Conservation (phyloP, 106 monocot species). For the Dendrobium chrysotoxum region DNA sequence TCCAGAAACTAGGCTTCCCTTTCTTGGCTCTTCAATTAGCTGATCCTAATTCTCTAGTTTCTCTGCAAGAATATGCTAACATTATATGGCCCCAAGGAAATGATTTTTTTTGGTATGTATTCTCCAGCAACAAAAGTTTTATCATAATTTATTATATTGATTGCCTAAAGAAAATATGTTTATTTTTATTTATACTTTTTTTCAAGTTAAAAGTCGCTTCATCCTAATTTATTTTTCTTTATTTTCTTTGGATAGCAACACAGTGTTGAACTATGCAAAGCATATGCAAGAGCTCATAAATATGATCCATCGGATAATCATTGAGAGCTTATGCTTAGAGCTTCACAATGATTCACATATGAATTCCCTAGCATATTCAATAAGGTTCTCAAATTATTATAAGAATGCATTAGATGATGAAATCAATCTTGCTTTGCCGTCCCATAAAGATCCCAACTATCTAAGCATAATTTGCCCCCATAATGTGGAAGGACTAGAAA, state of each 20-base stretch:
- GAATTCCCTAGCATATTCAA: not conserved
- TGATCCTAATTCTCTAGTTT: not conserved
- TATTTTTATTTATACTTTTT: too few relatives aligned
- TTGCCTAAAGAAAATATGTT: too few relatives aligned
- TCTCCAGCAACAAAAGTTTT: not conserved
- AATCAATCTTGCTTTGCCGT: not conserved
- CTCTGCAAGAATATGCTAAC: not conserved
- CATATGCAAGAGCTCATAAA: not conserved
- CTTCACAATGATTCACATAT: too few relatives aligned
- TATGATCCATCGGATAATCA: not conserved
- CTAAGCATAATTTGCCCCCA: not conserved
- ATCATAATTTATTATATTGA: too few relatives aligned
- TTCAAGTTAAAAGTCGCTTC: too few relatives aligned
- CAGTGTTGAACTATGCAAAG: not conserved
- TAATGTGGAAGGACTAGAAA: not conserved
- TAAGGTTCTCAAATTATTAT: not conserved
- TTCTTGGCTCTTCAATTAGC: not conserved
- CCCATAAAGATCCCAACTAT: not conserved
- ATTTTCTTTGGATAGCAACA: not conserved
- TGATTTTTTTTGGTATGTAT: not conserved
- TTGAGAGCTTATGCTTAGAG: too few relatives aligned
- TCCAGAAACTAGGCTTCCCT: not conserved
- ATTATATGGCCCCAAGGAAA: not conserved
- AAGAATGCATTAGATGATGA: not conserved
- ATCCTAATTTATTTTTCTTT: too few relatives aligned